These are phyloP conservation scores for Diplodia seriata DNA, from an alignment of 2,329 filamentous ascomycete species.

Conservation along the genomic window DNA sequence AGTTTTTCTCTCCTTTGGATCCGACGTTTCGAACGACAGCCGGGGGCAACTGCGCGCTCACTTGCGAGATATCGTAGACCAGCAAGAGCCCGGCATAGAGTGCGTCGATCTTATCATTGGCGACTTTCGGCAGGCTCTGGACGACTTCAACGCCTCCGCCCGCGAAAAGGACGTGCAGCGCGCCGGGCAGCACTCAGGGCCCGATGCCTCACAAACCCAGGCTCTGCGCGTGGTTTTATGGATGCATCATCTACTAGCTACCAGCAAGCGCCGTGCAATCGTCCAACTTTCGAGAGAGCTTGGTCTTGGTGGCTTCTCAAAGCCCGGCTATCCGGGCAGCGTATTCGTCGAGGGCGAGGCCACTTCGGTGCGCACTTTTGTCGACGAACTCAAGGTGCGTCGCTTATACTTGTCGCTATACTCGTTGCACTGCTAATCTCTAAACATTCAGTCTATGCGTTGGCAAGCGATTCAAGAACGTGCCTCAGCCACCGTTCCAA, in stretches of 20 bases:
- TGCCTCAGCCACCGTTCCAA: not conserved
- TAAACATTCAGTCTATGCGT: constrained; percentile 16
- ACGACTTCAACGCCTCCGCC: constrained; percentile 32
- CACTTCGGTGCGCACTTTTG: constrained; percentile 21
- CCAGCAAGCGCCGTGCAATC: constrained; percentile 29
- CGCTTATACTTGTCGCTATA: not conserved
- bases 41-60: constrained; percentile 5
- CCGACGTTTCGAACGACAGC: constrained; percentile 1
- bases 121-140: constrained; percentile 32
- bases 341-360: constrained; percentile 31
- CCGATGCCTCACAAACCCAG: not conserved
- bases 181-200: not conserved
- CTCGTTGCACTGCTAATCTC: not conserved
- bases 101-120: constrained; percentile 31
- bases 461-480: constrained; percentile 32
- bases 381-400: constrained; percentile 30
- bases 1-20: constrained; percentile 17
- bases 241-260: constrained; percentile 31
- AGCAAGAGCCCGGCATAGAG: constrained; percentile 22
- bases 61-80: constrained; percentile 8
- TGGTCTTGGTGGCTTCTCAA: constrained; percentile 21
- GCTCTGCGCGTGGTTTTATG: constrained; percentile 31
- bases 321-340: constrained; percentile 32
- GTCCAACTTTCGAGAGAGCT: constrained; percentile 18
- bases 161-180: constrained; percentile 5